Base-by-base conservation (phyloP, 1,139 yeast genomes). In the Zygotorulaspora mrakii region DNA sequence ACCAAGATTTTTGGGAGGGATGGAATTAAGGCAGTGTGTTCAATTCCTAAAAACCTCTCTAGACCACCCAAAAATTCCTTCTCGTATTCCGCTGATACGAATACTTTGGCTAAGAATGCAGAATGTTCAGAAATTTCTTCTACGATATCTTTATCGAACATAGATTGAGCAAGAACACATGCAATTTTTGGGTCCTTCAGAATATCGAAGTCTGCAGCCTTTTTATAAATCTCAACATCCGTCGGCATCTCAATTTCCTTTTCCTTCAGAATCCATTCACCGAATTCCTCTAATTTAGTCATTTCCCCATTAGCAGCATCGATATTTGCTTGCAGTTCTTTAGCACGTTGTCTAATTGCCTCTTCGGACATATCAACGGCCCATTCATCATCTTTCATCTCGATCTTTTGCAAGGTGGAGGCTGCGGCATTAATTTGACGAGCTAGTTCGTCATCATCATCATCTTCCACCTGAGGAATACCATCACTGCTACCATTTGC, bases 361-460 rank as follows among this genome's bases (percentile, higher is more conserved):
- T 88, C 98, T 62, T 85, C 95, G 38, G 96, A 85, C 79, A 91
- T 85, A 64, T 91, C 99, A 38, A 89, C 96, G 14, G 97, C 88
- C 98, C 98, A 91, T 51, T 87, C 95, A 55, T 86, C 96, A 60
- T 88, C 96, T 52, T 78, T 81, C 42, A 83, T 78, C 43, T 77
- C 75, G 48, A 73, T 72, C 23, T 68, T 62, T 27, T 66, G 68
- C 50, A 85, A 71, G 37, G 74, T 78, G 10, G 88, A 82, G 20
- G 94, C 95, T 62, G 85, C 95, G 33, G 89, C 88, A 55, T 84
- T 80, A 65, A 87, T 82, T 60, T 84, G 82, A 62, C 80, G 76
- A 31, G 94, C 79, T 55, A 86, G 74, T 46, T 77, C 81, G 58
- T 84, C 94, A 53, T 80, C 87, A 23, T 76, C 81, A 46, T 70